phyloP scores from a whole-genome alignment of 73 alveolate species.

The Stentor coeruleus region DNA sequence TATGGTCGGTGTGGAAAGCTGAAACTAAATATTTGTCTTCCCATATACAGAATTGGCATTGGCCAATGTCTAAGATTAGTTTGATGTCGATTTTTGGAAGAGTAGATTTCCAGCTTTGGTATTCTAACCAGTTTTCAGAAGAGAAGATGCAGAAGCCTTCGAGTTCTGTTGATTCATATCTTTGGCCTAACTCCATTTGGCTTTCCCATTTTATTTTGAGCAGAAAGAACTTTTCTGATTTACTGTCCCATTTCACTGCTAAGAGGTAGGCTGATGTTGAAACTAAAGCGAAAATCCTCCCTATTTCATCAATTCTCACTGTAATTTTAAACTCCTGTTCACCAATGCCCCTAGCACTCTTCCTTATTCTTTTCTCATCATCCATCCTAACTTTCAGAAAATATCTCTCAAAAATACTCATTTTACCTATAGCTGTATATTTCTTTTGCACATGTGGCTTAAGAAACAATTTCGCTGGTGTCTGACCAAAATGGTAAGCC shows the following conservation, averaged over 20 bases:
- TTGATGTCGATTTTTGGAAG: not conserved
- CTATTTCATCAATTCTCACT: not conserved
- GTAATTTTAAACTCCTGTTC: not conserved
- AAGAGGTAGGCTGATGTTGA: not conserved
- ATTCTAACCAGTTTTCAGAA: not conserved
- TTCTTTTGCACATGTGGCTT: slow-evolving; percentile 89
- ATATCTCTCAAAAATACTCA: not conserved
- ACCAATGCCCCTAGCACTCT: too few relatives aligned
- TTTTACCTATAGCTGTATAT: not conserved
- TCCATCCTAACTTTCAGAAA: not conserved
- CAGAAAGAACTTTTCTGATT: not conserved
- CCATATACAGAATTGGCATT: not conserved
- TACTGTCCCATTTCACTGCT: not conserved
- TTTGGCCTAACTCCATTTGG: not conserved
- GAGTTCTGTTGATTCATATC: not conserved
- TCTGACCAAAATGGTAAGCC: slow-evolving; percentile 95
- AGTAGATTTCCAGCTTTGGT: not conserved
- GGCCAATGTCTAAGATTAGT: slow-evolving; percentile 4
- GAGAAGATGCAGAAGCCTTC: not conserved
- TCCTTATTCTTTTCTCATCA: not conserved
- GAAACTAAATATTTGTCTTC: not conserved
- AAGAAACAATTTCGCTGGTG: slow-evolving; percentile 89
- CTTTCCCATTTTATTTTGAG: not conserved
- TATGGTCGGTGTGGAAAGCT: slow-evolving; percentile 7
- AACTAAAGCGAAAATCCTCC: slow-evolving; percentile 21